phyloP scores from a whole-genome alignment of 2,329 filamentous ascomycete species.

The Xylaria sp. region DNA sequence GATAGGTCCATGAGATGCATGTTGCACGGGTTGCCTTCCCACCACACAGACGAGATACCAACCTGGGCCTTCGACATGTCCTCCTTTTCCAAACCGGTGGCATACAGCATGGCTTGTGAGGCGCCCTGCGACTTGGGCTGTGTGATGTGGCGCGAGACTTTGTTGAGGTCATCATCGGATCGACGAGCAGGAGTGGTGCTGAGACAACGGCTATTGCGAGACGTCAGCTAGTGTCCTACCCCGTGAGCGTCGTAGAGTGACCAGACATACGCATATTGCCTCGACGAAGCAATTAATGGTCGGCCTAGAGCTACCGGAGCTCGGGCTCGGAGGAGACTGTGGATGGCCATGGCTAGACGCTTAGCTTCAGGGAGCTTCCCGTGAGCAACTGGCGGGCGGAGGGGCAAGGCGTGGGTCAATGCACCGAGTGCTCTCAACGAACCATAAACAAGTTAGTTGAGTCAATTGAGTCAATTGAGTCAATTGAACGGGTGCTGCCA shows the following conservation, averaged over 20 bases:
- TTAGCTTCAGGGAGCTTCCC: constrained; percentile 18
- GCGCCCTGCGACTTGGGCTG: constrained; percentile 98
- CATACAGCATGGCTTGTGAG: constrained; percentile 98
- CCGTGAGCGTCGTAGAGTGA: background rate
- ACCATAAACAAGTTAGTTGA: constrained; percentile 8
- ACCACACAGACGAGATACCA: constrained; percentile 98
- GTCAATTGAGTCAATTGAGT: no score
- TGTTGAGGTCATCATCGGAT: constrained; percentile 72
- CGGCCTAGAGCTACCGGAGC: constrained; percentile 40
- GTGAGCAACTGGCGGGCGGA: constrained; percentile 13
- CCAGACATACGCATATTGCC: constrained; percentile 39
- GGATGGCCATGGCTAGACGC: constrained; percentile 37
- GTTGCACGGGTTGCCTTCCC: constrained; percentile 97
- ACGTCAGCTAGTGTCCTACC: constrained; percentile 12
- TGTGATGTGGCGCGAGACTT: constrained; percentile 82
- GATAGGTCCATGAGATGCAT: constrained; percentile 97
- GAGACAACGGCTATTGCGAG: constrained; percentile 53
- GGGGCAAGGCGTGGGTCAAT: background rate
- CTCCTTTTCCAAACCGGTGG: constrained; percentile 81
- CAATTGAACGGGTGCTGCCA: background rate
- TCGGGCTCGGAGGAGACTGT: constrained; percentile 40
- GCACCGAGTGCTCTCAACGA: constrained; percentile 10
- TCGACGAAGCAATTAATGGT: constrained; percentile 32
- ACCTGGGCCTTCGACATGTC: constrained; percentile 98
- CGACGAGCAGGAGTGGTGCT: constrained; percentile 56